These are phyloP conservation scores for Flaveria brownii DNA, from an alignment of 129 eudicot species.

Conservation along the genomic window DNA sequence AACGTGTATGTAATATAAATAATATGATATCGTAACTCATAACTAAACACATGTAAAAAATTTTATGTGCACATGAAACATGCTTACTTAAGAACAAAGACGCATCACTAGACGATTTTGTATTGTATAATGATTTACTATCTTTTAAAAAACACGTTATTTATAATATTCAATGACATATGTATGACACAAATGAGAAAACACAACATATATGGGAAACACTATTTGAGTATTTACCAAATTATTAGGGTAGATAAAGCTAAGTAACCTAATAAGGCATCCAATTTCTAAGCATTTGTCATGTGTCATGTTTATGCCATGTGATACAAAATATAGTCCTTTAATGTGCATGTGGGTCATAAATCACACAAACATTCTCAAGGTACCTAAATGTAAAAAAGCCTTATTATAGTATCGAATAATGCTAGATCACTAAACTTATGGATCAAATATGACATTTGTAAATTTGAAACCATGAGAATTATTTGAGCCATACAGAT, in stretches of 20 bases:
- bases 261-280: slow-evolving; percentile 21
- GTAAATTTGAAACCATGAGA: not conserved
- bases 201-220: slow-evolving; percentile 12
- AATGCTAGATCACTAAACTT: slow-evolving; percentile 14
- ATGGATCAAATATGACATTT: slow-evolving; percentile 10
- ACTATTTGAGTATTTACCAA: slow-evolving; percentile 6
- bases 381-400: slow-evolving; percentile 17
- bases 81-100: slow-evolving; percentile 11
- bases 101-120: not conserved
- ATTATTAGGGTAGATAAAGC: slow-evolving; percentile 17
- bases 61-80: not conserved
- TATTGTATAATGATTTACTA: not conserved
- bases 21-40: not conserved
- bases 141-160: not conserved
- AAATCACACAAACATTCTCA: slow-evolving; percentile 21
- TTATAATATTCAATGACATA: not conserved
- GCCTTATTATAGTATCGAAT: not conserved
- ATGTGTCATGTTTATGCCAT: slow-evolving; percentile 22
- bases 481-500: slow-evolving; percentile 26
- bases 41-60: not conserved
- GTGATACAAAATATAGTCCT: slow-evolving; percentile 2
- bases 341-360: slow-evolving; percentile 25
- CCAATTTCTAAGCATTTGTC: slow-evolving; percentile 2
- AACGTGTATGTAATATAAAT: not conserved
- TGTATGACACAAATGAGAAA: not conserved